Evolutionary conservation across 768 basidiomycete species (phyloP).

Genomic region (Pisolithus albus): DNA sequence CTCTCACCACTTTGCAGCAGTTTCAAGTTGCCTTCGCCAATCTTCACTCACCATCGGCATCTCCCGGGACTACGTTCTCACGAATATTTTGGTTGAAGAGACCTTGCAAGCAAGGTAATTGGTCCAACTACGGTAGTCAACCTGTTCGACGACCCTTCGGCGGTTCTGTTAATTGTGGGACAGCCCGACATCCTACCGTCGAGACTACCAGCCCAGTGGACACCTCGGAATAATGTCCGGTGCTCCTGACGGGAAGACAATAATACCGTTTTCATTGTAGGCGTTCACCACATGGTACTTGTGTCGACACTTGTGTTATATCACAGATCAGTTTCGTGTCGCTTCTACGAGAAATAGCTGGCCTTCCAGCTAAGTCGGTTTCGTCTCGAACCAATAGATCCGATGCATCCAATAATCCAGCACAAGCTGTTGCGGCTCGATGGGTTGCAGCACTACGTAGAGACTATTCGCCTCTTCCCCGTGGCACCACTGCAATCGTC

Average conservation of each 20-base stretch:
- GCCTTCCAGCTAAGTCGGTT: constrained; percentile 17
- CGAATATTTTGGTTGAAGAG: no score
- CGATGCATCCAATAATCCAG: constrained; percentile 22
- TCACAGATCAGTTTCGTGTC: constrained; percentile 38
- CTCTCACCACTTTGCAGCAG: no score
- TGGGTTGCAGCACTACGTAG: constrained; percentile 41
- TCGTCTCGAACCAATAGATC: constrained; percentile 9
- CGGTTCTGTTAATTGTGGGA: no score
- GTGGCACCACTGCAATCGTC: constrained; percentile 49
- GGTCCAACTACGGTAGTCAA: no score
- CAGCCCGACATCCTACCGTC: no score
- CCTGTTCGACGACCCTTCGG: no score
- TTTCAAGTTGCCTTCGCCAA: no score
- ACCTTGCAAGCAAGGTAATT: no score
- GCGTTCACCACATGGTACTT: constrained; percentile 10
- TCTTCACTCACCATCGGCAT: no score
- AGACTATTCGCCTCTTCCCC: constrained; percentile 43
- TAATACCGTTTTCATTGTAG: constrained; percentile 42
- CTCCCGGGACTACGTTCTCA: no score
- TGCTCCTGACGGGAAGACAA: constrained; percentile 3
- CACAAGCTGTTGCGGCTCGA: constrained; percentile 33
- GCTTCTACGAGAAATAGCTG: constrained; percentile 40
- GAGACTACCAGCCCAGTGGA: no score
- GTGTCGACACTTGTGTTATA: neutral
- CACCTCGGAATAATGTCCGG: neutral